Base-by-base conservation (phyloP, 2,329 filamentous ascomycete genomes). In the Penicillium sp. region DNA sequence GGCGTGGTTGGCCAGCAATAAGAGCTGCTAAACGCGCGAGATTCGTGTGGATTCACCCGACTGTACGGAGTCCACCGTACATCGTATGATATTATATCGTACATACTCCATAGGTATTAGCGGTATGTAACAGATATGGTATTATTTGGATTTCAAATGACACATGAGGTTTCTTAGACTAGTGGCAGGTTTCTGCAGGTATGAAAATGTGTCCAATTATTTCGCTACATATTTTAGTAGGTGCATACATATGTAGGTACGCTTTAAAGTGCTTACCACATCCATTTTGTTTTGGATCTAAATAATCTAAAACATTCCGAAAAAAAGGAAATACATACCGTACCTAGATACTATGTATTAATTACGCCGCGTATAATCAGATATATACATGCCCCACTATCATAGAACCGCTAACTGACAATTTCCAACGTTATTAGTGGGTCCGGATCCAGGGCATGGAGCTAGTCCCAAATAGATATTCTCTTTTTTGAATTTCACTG, bases 311-410 rank as follows among this genome's bases (percentile, higher is more conserved):
- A 42, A 32, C 8, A 29, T 49, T 9, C 10, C 11, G n/a, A 29
- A 37, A 7, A 14, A 22, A 38, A 49, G 2, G 39, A 8, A 29
- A n/a, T 40, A 40, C 22, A 22, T 22, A 22, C 22, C 4, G 22
- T 22, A 22, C 22, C n/a, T n/a, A n/a, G n/a, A n/a, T n/a, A n/a
- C n/a, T n/a, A n/a, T n/a, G 22, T 22, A 11, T 37, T 5, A 39
- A 40, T 34, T 34, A 35, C 51, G 7, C 18, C 16, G 10, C 6
- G 14, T 54, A 50, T 35, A 34, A 54, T 54, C 52, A 43, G 52
- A 54, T 54, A 54, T 50, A 31, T 50, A 6, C 10, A 22, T 6
- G 29, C 29, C n/a, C 51, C 51, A 42, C 37, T n/a, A 24, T n/a
- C 44, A 32, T 40, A 37, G 51, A 20, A 51, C 29, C 14, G 31